Base-by-base conservation (phyloP, 202 grass and related monocot species). In the Setaria viridis region DNA sequence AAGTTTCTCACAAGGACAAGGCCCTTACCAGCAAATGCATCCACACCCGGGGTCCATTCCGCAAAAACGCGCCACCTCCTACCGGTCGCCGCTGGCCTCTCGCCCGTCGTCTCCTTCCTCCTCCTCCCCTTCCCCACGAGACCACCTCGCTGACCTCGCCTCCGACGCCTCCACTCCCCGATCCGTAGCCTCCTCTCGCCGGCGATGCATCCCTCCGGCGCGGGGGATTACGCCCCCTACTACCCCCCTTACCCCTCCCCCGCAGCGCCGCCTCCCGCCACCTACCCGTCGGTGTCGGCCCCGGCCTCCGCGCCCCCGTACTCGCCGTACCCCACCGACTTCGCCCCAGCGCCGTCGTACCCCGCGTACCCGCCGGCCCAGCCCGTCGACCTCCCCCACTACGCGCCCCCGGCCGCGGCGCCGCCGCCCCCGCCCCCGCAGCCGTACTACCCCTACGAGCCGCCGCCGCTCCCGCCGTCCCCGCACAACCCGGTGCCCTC, bases 201-300 rank as follows among this genome's bases (percentile, higher is more conserved):
- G 70, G 71, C 74, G 82, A 99, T 99, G 96, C 93, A 95, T 77
- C 89, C 92, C 63, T 30, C 85, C 53, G 85, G 88, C 13, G 84
- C 89, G 55, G 85, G 89, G 70, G 93, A 98, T 57, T 92, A 89
- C 67, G 20, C 85, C 63, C 76, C 89, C 1, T 99, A 89, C 91
- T 95, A 94, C 90, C 58, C 86, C 34, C 88, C 82, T 2, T 98
- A 94, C 75, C 68, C 84, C 50, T 37, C 81, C 63, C 80, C 75
- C 2, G 63, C 86, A 0, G 86, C 80, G 1, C 81, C 41, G 5
- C 55, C 77, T 83, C 32, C 84, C 11, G 41, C 70, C 41, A 53
- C 87, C 48, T 89, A 80, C 74, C 78, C 81, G 32, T 87, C 84
- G 20, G 39, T 57, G 45, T 43, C 80, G 62, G 81, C 60, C 62